Base-by-base conservation (phyloP, 179 eudicot genomes). In the Dionaea muscipula region DNA sequence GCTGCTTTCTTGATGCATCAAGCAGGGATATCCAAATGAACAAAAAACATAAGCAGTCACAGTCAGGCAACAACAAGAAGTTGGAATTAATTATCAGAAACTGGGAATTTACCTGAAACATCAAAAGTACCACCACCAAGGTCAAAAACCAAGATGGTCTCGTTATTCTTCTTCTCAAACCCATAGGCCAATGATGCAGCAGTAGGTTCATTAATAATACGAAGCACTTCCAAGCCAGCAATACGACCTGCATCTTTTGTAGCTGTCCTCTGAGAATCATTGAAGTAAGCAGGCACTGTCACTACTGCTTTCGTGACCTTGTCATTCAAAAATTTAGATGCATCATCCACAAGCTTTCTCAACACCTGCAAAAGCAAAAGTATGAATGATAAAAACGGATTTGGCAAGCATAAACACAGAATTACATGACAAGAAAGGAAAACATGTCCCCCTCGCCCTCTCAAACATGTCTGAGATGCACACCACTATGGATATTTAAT, bases 41-140 rank as follows among this genome's bases (percentile, higher is more conserved):
- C 24, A 7, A 14, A 49, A 26, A 49, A 26, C 11, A 0, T n/a
- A 24, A 22, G 1, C 14, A 13, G 31, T 25, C 3, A 47, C 4
- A 2, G 22, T 45, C 1, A 25, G 4, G 17, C 3, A 0, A 20
- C 51, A 10, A 20, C 11, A 12, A 23, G 14, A 49, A 24, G 31
- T 25, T 20, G 2, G 10, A 5, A 2, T 1, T 14, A 43, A 14
- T 15, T 7, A 1, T 8, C 8, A 20, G 26, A 1, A 8, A 24
- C 13, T 5, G 28, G 26, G 21, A 47, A 25, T 41, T 14, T 28
- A 81, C 86, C 86, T 39, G 86, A 81, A 26, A 81, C 86, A 65
- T 81, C 86, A 49, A 80, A 80, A 39, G 85, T 80, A 45, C 85
- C 85, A 54, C 85, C 85, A 41, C 85, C 85, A 56, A 80, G 80